Base-by-base conservation (phyloP, 2,329 filamentous ascomycete species). In the Ceratocystis albifundus region DNA sequence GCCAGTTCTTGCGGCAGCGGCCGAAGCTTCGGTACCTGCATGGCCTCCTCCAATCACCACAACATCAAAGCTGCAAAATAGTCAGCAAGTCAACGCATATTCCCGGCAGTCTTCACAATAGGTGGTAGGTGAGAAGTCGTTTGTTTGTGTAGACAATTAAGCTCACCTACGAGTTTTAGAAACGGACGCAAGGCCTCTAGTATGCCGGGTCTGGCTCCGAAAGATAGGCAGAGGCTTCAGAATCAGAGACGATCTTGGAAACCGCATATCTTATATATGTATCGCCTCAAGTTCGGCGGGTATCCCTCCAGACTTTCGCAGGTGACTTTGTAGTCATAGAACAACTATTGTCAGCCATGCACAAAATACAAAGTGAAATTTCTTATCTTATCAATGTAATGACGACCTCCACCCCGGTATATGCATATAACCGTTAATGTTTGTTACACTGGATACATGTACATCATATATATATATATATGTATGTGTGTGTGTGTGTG, bases 41-140 rank as follows among this genome's bases (percentile, higher is more conserved):
- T 99, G 94, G 32, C 94, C 94, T 68, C 94, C 94, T 65, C 94
- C 94, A 69, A 99, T 91, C 1, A 99, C 92, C 45, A 99, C 82
- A 62, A 99, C 94, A 82, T 99, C 93, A 74, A 84, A 81, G 67
- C 87, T 89, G 69, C 41, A 17, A 25, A 45, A 20, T 36, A 30
- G 61, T 12, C 25, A 59, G 28, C 20, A 57, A 59, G 64, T 65
- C 20, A 65, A 32, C 17, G 15, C 30, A 15, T 36, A 6, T 15
- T 30, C 25, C 32, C 1, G 25, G 55, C 10, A 28, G 25, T 15
- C 15, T 30, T 41, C 32, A 17, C 3, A 25, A 53, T 15, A 25
- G 10, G 6, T 10, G 10, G 28, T 15, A 25, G 10, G 6, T 10
- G 10, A 53, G 30, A 28, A 30, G 12, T 30, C 12, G 28, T 59